Conservation (phyloP, 768 basidiomycete genomes). For the Trametes elegans region DNA sequence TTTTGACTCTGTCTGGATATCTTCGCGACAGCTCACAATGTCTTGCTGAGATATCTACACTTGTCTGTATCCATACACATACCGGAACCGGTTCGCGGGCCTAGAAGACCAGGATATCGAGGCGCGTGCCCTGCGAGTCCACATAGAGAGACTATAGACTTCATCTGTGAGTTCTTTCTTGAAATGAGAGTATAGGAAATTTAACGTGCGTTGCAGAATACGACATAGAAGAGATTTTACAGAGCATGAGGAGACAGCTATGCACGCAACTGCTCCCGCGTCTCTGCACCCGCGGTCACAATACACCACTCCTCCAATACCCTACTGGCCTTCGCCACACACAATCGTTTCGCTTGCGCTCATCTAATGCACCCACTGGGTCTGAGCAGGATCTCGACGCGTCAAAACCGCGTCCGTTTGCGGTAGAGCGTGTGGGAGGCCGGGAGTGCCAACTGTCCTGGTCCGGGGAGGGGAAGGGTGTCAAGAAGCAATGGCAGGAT, state of each 20-base stretch:
- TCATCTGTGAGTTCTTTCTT: no score
- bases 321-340: not conserved
- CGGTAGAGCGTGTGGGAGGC: constrained; percentile 27
- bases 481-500: constrained; percentile 27
- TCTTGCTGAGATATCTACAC: no score
- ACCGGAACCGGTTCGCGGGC: no score
- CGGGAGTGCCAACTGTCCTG: constrained; percentile 28
- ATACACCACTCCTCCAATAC: not conserved
- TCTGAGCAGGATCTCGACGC: not conserved
- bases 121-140: no score
- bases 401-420: constrained; percentile 19
- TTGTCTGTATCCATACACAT: no score
- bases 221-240: not conserved
- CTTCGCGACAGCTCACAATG: no score
- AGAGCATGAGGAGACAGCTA: constrained; percentile 7
- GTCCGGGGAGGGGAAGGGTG: constrained; percentile 13
- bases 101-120: no score
- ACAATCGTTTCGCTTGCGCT: not conserved
- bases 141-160: no score
- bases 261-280: constrained; percentile 3
- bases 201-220: no score
- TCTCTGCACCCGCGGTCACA: constrained; percentile 1
- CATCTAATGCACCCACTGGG: not conserved
- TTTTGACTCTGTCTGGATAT: no score
- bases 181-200: no score